phyloP scores from a whole-genome alignment of 2,329 filamentous ascomycete genomes.

The Penicillium sp. region DNA sequence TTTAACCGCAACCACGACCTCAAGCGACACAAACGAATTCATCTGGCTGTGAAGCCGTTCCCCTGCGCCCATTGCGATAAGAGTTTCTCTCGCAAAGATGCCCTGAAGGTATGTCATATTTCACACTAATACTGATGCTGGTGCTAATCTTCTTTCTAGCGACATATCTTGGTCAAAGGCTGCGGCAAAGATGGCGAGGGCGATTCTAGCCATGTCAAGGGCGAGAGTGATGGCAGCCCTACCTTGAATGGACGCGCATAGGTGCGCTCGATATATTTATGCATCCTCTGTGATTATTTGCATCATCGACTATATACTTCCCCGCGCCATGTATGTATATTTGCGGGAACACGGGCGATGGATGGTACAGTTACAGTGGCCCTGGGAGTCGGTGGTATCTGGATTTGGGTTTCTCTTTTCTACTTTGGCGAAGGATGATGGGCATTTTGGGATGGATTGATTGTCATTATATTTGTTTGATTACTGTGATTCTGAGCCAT shows the following conservation, averaged over 20 bases:
- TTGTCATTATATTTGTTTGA: slow-evolving; percentile 7
- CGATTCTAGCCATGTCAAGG: slow-evolving; percentile 15
- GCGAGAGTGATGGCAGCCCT: slow-evolving; percentile 20
- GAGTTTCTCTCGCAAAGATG: slow-evolving; percentile 94
- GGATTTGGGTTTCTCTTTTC: slow-evolving; percentile 7
- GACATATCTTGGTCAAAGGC: slow-evolving; percentile 63
- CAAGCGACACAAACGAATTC: slow-evolving; percentile 92
- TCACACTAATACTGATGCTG: neutral
- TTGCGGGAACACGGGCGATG: slow-evolving; percentile 3
- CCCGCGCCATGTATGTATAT: slow-evolving; percentile 12
- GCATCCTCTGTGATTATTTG: slow-evolving; percentile 10
- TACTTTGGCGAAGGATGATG: slow-evolving; percentile 16
- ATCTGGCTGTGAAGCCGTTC: slow-evolving; percentile 91
- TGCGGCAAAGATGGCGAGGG: slow-evolving; percentile 50
- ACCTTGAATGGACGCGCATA: slow-evolving; percentile 16
- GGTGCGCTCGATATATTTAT: slow-evolving; percentile 5
- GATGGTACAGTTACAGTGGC: slow-evolving; percentile 13
- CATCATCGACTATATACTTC: slow-evolving; percentile 2
- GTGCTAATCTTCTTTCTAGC: slow-evolving; percentile 36
- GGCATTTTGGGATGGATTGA: slow-evolving; percentile 16
- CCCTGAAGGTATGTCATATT: slow-evolving; percentile 76
- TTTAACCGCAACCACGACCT: slow-evolving; percentile 96
- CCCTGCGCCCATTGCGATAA: slow-evolving; percentile 89
- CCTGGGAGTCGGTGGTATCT: slow-evolving; percentile 15
- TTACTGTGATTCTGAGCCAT: slow-evolving; percentile 16